Base-by-base conservation (phyloP, 768 basidiomycete genomes). In the Pisolithus marmoratus region DNA sequence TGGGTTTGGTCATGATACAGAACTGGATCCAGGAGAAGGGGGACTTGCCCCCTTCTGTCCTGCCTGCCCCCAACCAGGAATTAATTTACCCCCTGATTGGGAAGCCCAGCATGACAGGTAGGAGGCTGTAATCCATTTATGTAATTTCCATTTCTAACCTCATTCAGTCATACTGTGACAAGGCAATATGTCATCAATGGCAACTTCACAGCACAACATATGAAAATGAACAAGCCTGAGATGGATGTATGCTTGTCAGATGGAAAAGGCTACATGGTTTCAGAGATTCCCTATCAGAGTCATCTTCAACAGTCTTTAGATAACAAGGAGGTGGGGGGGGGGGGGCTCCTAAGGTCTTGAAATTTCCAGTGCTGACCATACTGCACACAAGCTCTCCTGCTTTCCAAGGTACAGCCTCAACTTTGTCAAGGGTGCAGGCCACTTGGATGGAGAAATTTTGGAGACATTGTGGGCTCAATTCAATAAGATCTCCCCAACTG, bases 201-300 rank as follows among this genome's bases (percentile, higher is more conserved):
- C 2, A 58, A 53, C 41, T 58, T 58, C 38, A 56, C 46, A 23
- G 50, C 46, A 12, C 51, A 51, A 19, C 50, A 51, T 36, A 56
- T 63, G 22, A 58, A 57, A n/a, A 63, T 65, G 58, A 56, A 58
- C 24, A 51, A 56, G 8, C 58, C 61, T 4, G 45, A 54, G 5
- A 51, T 49, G 7, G 65, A 70, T 58, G 59, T 69, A 2, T 43
- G 44, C 4, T 55, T 71, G 1, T 58, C 55, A 2, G 57, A 67
- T 46, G 69, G 69, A 0, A 52, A 59, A 17, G 58, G 52, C 1
- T 65, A 62, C 29, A 67, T 67, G 63, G 64, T 67, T 1, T 47
- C 38, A 8, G 17, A 46, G 1, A 40, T 14, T 0, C 19, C 20
- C 8, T 68, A 71, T 50, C n/a, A 58, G 5, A 49, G 47, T 15